Conservation (phyloP, 2,329 filamentous ascomycete species). For the Cladophialophora psammophila region DNA sequence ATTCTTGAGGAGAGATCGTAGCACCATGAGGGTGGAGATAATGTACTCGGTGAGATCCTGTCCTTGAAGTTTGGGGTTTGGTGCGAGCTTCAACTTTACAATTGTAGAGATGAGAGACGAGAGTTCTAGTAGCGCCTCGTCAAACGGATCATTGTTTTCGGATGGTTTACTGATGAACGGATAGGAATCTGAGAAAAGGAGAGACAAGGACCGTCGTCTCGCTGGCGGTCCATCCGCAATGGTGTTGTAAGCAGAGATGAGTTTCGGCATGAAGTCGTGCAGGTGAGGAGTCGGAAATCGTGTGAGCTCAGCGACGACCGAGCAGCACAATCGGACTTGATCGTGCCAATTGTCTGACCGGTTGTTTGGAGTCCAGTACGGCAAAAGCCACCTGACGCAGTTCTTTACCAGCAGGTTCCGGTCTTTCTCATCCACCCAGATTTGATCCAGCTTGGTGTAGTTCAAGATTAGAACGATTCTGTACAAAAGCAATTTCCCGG, state of each 20-base stretch:
- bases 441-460: conserved; percentile 75
- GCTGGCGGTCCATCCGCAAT: conserved; percentile 72
- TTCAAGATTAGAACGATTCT: conserved; percentile 93
- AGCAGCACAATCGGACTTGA: conserved; percentile 91
- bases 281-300: conserved; percentile 80
- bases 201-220: conserved; percentile 70
- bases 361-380: conserved; percentile 83
- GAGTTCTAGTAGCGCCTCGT: conserved; percentile 87
- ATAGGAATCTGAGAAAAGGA: conserved; percentile 88
- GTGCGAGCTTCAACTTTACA: conserved; percentile 76
- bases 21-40: conserved; percentile 78
- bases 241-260: conserved; percentile 85
- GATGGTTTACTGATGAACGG: conserved; percentile 82
- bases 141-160: conserved; percentile 69
- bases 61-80: conserved; percentile 68
- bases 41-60: conserved; percentile 60
- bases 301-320: conserved; percentile 85
- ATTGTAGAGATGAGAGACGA: conserved; percentile 85
- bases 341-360: conserved; percentile 88
- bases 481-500: conserved; percentile 89
- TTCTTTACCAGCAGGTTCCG: conserved; percentile 76
- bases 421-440: conserved; percentile 82
- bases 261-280: conserved; percentile 87
- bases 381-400: conserved; percentile 87
- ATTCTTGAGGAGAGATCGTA: conserved; percentile 86